phyloP scores from a whole-genome alignment of 306 rosid genomes.

The Hippophae rhamnoides region DNA sequence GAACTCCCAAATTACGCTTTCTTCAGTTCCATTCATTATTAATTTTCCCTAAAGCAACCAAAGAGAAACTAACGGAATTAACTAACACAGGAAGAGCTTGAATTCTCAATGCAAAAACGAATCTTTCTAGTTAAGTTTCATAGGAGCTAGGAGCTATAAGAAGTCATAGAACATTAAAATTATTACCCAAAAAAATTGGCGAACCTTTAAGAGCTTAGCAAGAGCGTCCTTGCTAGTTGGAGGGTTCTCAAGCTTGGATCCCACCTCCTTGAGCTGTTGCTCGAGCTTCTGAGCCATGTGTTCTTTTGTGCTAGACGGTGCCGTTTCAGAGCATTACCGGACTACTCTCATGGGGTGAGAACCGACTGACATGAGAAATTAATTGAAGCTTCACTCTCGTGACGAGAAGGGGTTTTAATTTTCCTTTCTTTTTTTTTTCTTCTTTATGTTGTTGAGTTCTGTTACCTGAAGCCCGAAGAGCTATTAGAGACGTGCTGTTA shows the following conservation, averaged over 20 bases:
- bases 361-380: slow-evolving; percentile 1
- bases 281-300: slow-evolving; percentile 58
- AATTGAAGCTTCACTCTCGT: not conserved
- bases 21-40: not conserved
- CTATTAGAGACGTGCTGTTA: too few relatives aligned
- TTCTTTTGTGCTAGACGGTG: slow-evolving; percentile 19
- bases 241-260: slow-evolving; percentile 75
- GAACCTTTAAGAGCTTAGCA: slow-evolving; percentile 79
- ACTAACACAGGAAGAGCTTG: slow-evolving; percentile 14
- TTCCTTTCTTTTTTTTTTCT: too few relatives aligned
- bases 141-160: not conserved
- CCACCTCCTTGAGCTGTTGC: slow-evolving; percentile 84
- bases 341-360: slow-evolving; percentile 32
- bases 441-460: too few relatives aligned
- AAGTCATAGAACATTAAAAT: slow-evolving; percentile 4
- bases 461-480: too few relatives aligned
- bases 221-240: slow-evolving; percentile 79
- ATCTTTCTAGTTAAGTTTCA: not conserved
- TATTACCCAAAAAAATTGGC: not conserved
- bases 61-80: slow-evolving; percentile 22
- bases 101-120: not conserved
- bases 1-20: not conserved
- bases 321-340: slow-evolving; percentile 20
- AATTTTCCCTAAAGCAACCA: slow-evolving; percentile 8
- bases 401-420: too few relatives aligned